These are phyloP conservation scores for Inga leiocalycina DNA, from an alignment of 306 rosid genomes.

Conservation along the genomic window DNA sequence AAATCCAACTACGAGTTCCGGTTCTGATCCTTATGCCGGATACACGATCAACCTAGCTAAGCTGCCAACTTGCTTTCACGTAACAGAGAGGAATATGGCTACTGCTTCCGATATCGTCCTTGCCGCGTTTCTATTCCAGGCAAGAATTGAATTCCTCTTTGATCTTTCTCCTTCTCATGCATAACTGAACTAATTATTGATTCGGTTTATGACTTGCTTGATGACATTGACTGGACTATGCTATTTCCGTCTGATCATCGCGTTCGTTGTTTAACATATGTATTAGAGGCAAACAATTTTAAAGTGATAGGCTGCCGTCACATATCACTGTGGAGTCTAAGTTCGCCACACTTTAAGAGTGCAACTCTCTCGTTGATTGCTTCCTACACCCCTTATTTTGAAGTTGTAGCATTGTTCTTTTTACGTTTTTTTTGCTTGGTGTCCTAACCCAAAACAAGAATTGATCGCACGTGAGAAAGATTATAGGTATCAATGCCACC, in stretches of 20 bases:
- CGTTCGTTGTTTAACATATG: neutral
- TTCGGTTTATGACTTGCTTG: neutral
- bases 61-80: neutral
- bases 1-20: neutral
- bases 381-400: neutral
- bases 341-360: neutral
- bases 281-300: neutral
- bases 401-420: neutral
- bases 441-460: neutral
- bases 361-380: neutral
- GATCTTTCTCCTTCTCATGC: neutral
- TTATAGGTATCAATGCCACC: neutral
- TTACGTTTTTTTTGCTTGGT: neutral
- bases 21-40: neutral
- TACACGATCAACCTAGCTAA: neutral
- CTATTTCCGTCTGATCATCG: neutral
- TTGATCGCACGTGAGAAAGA: too few relatives aligned
- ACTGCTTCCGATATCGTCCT: conserved; percentile 33
- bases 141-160: neutral
- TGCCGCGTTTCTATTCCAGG: conserved; percentile 56
- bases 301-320: neutral
- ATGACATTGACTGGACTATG: neutral
- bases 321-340: neutral
- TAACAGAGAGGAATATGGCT: neutral
- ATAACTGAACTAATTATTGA: neutral